Conservation (phyloP, 2,329 filamentous ascomycete genomes). For the Trichoderma pleuroti region DNA sequence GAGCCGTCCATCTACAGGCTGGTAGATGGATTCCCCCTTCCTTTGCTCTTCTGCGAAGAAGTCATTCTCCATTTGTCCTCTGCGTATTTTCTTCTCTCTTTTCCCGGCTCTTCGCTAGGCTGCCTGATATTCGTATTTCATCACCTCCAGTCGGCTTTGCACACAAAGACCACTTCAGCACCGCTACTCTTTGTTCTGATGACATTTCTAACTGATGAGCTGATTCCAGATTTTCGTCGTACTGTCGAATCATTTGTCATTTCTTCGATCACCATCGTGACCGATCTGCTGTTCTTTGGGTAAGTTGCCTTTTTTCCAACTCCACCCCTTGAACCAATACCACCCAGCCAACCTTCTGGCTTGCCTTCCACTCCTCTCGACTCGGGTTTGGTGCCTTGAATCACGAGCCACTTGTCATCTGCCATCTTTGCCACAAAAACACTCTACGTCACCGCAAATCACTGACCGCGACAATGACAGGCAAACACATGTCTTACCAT, state of each 20-base stretch:
- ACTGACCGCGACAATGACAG: constrained; percentile 10
- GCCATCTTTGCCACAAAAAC: background rate
- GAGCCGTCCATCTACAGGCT: background rate
- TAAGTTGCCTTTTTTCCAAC: constrained; percentile 20
- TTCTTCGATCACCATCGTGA: constrained; percentile 28
- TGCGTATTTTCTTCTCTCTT: background rate
- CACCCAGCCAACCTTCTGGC: too few relatives aligned
- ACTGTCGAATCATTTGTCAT: constrained; percentile 30
- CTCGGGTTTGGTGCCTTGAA: background rate
- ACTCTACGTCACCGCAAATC: background rate
- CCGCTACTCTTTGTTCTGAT: background rate
- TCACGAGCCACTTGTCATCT: background rate
- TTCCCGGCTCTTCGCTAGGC: background rate
- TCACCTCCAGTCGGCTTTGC: background rate
- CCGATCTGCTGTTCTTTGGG: constrained; percentile 35
- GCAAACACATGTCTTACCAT: constrained; percentile 35
- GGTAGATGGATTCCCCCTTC: background rate
- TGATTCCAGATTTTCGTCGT: constrained; percentile 30
- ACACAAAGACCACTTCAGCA: background rate
- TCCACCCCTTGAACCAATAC: background rate
- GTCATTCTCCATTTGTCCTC: background rate
- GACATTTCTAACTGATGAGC: background rate
- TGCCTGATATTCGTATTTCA: background rate
- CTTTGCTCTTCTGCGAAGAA: background rate
- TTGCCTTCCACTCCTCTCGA: background rate